Evolutionary conservation across 2,329 filamentous ascomycete genomes (phyloP), one percentile per base, ranked within the genome.

Genomic region (Microdochium paspali): DNA sequence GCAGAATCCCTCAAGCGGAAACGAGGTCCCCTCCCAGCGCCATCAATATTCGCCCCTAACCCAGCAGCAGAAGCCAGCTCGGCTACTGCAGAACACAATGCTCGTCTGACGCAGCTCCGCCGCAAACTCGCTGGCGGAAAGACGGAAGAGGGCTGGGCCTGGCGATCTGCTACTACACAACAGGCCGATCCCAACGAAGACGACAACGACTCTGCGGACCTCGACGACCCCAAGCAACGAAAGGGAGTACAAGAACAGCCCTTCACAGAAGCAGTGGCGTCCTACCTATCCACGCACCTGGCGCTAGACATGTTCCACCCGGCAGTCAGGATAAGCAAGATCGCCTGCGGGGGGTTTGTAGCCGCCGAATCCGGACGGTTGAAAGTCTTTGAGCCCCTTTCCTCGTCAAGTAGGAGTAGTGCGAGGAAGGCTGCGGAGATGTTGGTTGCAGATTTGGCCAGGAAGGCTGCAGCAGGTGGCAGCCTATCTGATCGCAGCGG

Each of bases 291-390:
- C 47, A 63, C 69, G n/a, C 76, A 80, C 50, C 63, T 80, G 4
- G 75, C 72, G 0, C 59, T 82, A 13, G 67, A 80, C 54, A 53
- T 81, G 52, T 75, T 76, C 47, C 76, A 80, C 52, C 73, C 77
- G 0, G 66, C 69, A n/a, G 76, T 80, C 3, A 63, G 68, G 2
- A 60, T 81, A 23, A 64, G 64, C 12, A 76, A 77, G 51, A 67
- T 81, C 24, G 75, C 74, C 0, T 80, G 76, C 50, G 72, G 71
- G 1, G 76, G 75, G 0, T 82, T 81, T 48, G 71, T 74, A 31
- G 61, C 80, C 10, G 72, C 73, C 0, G 76, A 78, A 50, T 70
- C 53, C 6, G 47, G 63, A 10, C 65, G 74, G 24, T 45, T 80
- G 20, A 80, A 80, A 58, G 58, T 79, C 13, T 67, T 71, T 35